Conservation (phyloP, 2,329 filamentous ascomycete genomes). For the Akanthomyces muscarius region DNA sequence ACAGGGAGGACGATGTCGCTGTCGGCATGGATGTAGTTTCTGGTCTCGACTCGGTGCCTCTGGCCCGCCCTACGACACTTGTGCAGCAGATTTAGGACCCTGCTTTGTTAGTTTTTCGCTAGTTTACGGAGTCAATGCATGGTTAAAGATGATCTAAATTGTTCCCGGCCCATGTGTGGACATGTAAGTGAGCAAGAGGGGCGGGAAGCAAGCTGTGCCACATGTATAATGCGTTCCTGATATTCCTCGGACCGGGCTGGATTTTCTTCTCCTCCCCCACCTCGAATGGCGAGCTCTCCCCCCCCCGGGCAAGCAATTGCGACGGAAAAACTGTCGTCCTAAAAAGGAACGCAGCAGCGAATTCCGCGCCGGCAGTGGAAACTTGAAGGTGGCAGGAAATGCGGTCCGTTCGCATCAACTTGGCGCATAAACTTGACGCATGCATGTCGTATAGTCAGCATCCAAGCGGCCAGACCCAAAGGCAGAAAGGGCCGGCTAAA, state of each 20-base stretch:
- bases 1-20: neutral
- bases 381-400: neutral
- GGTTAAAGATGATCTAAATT: slow-evolving; percentile 1
- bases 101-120: neutral
- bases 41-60: neutral
- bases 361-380: neutral
- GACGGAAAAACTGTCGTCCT: too few species aligned
- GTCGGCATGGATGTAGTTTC: neutral
- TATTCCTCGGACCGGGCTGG: too few species aligned
- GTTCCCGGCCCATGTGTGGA: neutral
- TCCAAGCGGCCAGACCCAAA: neutral
- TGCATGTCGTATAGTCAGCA: neutral
- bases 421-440: neutral
- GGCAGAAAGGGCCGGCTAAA: neutral
- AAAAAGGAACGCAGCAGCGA: neutral
- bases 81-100: neutral
- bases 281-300: too few species aligned
- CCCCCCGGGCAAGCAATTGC: neutral
- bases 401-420: neutral
- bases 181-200: too few species aligned
- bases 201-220: too few species aligned
- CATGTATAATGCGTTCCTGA: neutral
- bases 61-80: neutral
- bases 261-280: too few species aligned
- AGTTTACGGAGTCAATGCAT: neutral